phyloP scores from a whole-genome alignment of 768 basidiomycete genomes.

The Boletus tylopilopsis region DNA sequence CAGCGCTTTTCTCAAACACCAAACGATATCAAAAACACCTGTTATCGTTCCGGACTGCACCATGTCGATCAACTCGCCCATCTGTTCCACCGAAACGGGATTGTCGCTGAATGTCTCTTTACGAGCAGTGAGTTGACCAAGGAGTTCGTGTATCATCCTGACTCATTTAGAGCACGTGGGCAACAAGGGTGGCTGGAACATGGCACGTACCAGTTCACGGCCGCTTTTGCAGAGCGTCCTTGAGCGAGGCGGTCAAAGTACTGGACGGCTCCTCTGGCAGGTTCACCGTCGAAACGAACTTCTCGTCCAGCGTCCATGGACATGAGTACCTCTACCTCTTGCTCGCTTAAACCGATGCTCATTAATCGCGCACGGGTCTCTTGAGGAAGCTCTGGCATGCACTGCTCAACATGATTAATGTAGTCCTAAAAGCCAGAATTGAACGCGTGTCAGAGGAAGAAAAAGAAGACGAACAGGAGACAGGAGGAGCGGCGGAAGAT shows the following conservation, averaged over 20 bases:
- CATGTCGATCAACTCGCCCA: conserved; percentile 77
- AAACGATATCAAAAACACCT: conserved; percentile 37
- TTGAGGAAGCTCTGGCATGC: conserved; percentile 77
- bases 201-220: conserved; percentile 74
- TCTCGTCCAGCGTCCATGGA: conserved; percentile 64
- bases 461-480: conserved; percentile 38
- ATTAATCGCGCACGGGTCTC: conserved; percentile 57
- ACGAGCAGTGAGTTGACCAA: conserved; percentile 69
- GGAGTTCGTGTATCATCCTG: conserved; percentile 87
- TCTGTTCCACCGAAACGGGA: conserved; percentile 53
- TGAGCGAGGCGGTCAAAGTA: conserved; percentile 75
- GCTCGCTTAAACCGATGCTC: conserved; percentile 47
- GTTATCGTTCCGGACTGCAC: conserved; percentile 67
- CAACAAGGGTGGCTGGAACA: neutral
- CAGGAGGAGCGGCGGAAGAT: conserved; percentile 71
- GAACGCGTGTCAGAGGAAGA: neutral
- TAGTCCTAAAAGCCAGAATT: conserved; percentile 47
- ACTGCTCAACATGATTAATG: conserved; percentile 45
- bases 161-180: neutral
- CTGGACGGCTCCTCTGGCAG: conserved; percentile 50
- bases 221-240: conserved; percentile 61
- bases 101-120: conserved; percentile 55
- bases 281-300: conserved; percentile 58
- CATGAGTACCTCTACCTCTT: conserved; percentile 76
- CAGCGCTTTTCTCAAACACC: neutral